Evolutionary conservation across 2,329 filamentous ascomycete genomes (phyloP), one percentile per base, ranked within the genome.

Genomic region (Ceratocystis cubensis): DNA sequence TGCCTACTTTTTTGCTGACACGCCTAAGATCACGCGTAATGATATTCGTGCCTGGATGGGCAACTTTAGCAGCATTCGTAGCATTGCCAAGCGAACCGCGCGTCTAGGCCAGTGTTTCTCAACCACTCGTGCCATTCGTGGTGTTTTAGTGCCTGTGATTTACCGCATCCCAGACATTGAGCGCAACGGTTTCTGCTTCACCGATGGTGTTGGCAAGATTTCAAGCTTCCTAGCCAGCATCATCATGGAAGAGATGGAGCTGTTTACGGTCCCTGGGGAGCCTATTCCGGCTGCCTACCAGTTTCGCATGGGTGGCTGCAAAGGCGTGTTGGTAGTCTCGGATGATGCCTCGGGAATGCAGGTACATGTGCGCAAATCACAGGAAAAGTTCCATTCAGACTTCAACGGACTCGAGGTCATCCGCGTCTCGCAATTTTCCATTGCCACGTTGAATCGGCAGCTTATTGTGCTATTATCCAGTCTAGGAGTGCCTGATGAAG

Each of bases 71-170:
- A 83, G 91, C 69, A 96, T 96, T 74, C 84, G 81, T 66, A 83
- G 88, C 30, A 83, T 96, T n/a, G 92, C 93, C 37, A 96, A 96
- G 72, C 89, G 92, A 73, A 89, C 91, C 61, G 91, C 94, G 33
- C 84, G 94, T 33, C 79, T 97, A 20, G 94, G 94, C 0, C 94
- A 97, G 75, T 96, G 92, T 73, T 96, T 99, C 73, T 96, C 94
- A 0, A 96, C 93, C 0, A 99, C 94, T 0, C 80, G 89, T 68
- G 85, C 88, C 10, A 85, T 96, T 53, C 80, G 79, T 33, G 81
- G 84, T 17, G 83, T 86, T 25, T 81, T 80, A 0, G 82, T 87
- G 5, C 83, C 83, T 0, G 78, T 80, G 1, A 78, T 82, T 13
- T 78, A 79, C 4, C 83, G 78, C 3, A 89, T 93, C 41, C 75